Evolutionary conservation across 2,329 filamentous ascomycete species (phyloP).

Genomic region (Venturia nashicola): DNA sequence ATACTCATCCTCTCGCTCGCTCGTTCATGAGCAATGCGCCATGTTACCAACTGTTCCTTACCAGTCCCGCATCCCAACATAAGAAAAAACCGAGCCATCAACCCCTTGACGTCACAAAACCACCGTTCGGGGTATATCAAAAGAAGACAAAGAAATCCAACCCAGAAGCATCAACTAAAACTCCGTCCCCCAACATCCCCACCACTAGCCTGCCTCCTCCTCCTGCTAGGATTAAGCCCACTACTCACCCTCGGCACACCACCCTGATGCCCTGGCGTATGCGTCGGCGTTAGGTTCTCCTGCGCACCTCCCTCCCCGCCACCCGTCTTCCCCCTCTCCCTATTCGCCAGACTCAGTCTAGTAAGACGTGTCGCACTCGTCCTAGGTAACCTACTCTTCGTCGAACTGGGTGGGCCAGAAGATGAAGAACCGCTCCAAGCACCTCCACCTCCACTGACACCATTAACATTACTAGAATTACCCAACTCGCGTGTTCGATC

Average conservation of each 20-base stretch:
- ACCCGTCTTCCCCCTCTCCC: constrained; percentile 4
- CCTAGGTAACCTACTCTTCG: constrained; percentile 15
- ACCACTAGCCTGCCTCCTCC: constrained; percentile 6
- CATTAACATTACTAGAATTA: not conserved
- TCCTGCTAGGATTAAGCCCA: constrained; percentile 6
- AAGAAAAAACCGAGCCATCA: not conserved
- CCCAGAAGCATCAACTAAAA: not conserved
- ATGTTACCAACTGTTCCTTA: not conserved
- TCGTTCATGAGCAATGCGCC: not conserved
- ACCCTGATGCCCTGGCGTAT: constrained; percentile 13
- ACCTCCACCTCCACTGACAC: not conserved
- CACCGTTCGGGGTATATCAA: not conserved
- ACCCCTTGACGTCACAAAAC: not conserved
- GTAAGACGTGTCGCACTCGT: constrained; percentile 14
- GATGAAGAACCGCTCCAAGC: not conserved
- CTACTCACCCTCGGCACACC: constrained; percentile 5
- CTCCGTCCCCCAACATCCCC: not conserved
- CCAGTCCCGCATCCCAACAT: not conserved
- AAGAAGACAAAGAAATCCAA: not conserved
- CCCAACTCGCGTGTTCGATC: constrained; percentile 5
- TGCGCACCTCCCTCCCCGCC: constrained; percentile 9
- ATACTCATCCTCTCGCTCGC: not conserved
- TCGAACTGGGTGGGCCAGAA: constrained; percentile 7
- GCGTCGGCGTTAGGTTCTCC: constrained; percentile 17
- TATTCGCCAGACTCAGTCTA: constrained; percentile 16